Conservation (phyloP, 305 asterid species). For the Fraxinus albicans region DNA sequence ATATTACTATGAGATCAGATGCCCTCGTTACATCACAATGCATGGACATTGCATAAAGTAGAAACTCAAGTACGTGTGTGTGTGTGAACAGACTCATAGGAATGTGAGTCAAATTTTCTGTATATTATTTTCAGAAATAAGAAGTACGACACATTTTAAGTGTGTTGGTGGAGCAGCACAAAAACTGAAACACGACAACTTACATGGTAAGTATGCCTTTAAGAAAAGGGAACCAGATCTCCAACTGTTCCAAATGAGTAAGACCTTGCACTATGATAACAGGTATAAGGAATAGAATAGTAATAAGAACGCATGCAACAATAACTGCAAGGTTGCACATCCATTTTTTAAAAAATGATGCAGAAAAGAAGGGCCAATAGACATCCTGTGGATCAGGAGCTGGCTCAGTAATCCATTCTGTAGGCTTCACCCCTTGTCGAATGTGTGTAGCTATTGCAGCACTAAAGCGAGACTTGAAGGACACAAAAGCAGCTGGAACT, state of each 20-base stretch:
- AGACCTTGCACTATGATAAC: constrained; percentile 93
- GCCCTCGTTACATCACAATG: neutral
- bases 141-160: neutral
- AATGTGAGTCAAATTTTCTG: neutral
- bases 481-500: constrained; percentile 91
- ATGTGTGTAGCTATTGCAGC: constrained; percentile 69
- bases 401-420: constrained; percentile 82
- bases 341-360: constrained; percentile 80
- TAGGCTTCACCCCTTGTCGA: constrained; percentile 81
- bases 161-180: neutral
- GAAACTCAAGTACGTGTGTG: too few relatives aligned
- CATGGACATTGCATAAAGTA: neutral
- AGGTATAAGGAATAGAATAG: constrained; percentile 69
- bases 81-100: too few relatives aligned
- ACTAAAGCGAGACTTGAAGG: constrained; percentile 80
- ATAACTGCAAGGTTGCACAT: constrained; percentile 58
- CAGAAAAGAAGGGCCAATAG: constrained; percentile 93
- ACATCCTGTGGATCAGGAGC: constrained; percentile 97
- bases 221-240: constrained; percentile 78
- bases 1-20: neutral
- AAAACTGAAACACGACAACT: constrained; percentile 38
- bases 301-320: constrained; percentile 54
- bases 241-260: constrained; percentile 86
- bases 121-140: neutral
- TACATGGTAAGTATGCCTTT: constrained; percentile 60